A percentile compares a stretch with the other conserved stretches of the same genome.
phyloP scores from a whole-genome alignment of 495 filamentous ascomycete genomes.

The Hypoxylon rickii region DNA sequence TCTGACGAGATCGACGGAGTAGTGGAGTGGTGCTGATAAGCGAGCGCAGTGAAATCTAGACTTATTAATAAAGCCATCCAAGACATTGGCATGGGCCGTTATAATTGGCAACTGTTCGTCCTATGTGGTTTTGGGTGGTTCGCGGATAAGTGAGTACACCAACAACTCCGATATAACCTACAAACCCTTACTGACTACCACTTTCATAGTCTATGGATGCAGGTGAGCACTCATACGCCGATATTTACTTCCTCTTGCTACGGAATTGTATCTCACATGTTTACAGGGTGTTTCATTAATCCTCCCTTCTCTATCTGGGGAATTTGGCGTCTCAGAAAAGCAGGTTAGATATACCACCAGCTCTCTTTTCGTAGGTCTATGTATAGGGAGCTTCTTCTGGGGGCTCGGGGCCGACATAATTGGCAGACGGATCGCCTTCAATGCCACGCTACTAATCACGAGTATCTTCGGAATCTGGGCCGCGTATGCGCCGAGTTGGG shows the following conservation, averaged over 20 bases:
- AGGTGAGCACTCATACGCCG: slow-evolving; percentile 47
- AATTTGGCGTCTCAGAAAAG: slow-evolving; percentile 63
- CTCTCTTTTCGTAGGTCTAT: slow-evolving; percentile 61
- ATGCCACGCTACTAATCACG: slow-evolving; percentile 71
- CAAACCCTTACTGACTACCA: too few species aligned
- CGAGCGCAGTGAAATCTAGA: slow-evolving; percentile 54
- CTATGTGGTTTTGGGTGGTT: slow-evolving; percentile 83
- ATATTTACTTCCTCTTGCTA: slow-evolving; percentile 1
- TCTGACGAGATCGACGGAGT: neutral
- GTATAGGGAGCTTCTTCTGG: slow-evolving; percentile 79
- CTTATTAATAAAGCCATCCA: slow-evolving; percentile 76
- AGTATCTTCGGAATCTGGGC: slow-evolving; percentile 72
- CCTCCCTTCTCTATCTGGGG: slow-evolving; percentile 68
- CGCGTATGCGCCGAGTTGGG: slow-evolving; percentile 68
- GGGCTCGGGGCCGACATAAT: slow-evolving; percentile 75
- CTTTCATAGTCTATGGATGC: slow-evolving; percentile 57
- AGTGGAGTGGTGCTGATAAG: slow-evolving; percentile 28
- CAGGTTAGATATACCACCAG: slow-evolving; percentile 58
- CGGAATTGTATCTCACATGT: slow-evolving; percentile 34
- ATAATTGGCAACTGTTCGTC: slow-evolving; percentile 83
- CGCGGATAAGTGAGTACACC: slow-evolving; percentile 55
- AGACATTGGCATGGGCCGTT: slow-evolving; percentile 86
- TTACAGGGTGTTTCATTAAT: slow-evolving; percentile 75
- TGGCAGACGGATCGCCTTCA: slow-evolving; percentile 78
- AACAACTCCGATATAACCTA: neutral